Base-by-base conservation (phyloP, 2,329 filamentous ascomycete genomes). In the Diaporthe sp. region DNA sequence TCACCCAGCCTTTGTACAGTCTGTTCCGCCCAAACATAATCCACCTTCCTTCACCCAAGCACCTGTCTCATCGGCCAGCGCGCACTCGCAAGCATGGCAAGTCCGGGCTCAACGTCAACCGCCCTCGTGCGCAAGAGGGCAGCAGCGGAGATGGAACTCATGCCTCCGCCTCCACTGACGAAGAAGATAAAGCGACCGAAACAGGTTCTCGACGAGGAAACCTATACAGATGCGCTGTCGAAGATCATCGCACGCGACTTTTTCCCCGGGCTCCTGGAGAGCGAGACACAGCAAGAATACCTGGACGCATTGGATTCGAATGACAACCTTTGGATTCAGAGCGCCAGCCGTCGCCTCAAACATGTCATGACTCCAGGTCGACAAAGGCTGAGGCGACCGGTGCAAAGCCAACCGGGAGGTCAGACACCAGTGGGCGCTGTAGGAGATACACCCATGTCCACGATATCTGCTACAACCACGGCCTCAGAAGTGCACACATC, bases 201-300 rank as follows among this genome's bases (percentile, higher is more conserved):
- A 77, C 94, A 93, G 77, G 92, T 98, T 39, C 90, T 99, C 39
- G 95, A 98, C 83, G 97, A 99, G 88, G 96, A 99, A 79, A 92
- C 94, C 72, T 99, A 99, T 84, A 97, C 95, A 2, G 92, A 95
- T 75, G 94, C 94, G 1, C 88, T 99, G 39, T 98, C 96, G 0
- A 93, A 97, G 79, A 98, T 99, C 82, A 98, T 99, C 77, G 95
- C 95, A 13, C 92, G 97, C 78, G 97, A 99, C 87, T 99, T 98
- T 87, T 99, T 98, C 81, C 97, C 97, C 0, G 97, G 96, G 0
- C 88, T 99, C 0, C 87, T 96, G 6, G 95, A 98, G 82, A 93
- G 92, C 19, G 92, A 98, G 80, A 93, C 93, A 0, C 95, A 98
- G 83, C 93, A 95, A 82, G 97, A 99, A 80, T 98, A 98, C 79